Evolutionary conservation across 192 early-diverging fungal genomes (phyloP).

Genomic region (Backusella mclennaniae): DNA sequence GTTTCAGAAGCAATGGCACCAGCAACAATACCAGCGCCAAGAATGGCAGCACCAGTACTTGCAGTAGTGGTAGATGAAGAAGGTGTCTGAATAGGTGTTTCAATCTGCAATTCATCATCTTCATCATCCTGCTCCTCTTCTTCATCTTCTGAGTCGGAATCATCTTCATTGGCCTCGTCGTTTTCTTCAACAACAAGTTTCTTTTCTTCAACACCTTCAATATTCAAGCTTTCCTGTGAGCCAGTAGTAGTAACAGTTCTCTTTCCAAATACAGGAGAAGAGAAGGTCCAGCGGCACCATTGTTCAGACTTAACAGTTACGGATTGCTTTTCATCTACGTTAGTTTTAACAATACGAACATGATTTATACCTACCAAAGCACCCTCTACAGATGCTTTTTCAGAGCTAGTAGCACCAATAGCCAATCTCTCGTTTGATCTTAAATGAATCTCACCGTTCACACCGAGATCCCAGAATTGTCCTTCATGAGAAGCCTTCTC

Average conservation of each 20-base stretch:
- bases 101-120: background rate
- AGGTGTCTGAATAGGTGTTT: background rate
- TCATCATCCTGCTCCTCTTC: background rate
- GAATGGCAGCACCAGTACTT: background rate
- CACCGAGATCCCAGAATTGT: constrained; percentile 27
- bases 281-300: constrained; percentile 27
- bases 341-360: constrained; percentile 2
- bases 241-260: background rate
- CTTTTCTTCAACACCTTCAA: constrained; percentile 9
- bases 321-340: constrained; percentile 8
- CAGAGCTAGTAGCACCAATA: constrained; percentile 2
- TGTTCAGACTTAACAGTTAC: constrained; percentile 15
- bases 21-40: constrained; percentile 6
- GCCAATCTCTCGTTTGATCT: constrained; percentile 16
- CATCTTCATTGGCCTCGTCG: background rate
- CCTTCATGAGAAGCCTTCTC: constrained; percentile 1
- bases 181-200: constrained; percentile 2
- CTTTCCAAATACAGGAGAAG: constrained; percentile 17
- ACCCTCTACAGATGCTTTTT: background rate
- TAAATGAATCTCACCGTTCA: constrained; percentile 27
- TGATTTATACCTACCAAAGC: constrained; percentile 24
- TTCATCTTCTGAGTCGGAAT: background rate
- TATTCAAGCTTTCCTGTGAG: background rate
- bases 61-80: constrained; percentile 8
- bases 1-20: background rate